Evolutionary conservation across 2,329 filamentous ascomycete genomes (phyloP).

Genomic region (Aspergillus pseudoviridinutans): DNA sequence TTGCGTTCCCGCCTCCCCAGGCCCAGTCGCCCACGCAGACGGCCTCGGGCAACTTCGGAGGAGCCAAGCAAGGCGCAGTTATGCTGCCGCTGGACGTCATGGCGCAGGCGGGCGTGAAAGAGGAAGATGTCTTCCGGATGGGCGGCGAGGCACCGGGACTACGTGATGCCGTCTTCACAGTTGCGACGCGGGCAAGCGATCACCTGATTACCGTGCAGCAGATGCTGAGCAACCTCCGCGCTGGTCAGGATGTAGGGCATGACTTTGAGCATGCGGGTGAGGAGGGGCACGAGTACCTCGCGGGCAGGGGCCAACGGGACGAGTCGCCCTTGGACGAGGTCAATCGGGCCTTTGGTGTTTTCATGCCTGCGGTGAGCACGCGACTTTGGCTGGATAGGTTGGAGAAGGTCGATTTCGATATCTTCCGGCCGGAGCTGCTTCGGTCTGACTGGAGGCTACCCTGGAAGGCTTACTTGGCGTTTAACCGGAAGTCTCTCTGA

Average conservation of each 20-base stretch:
- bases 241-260: conserved; percentile 71
- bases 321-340: conserved; percentile 48
- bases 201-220: conserved; percentile 90
- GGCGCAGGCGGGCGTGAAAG: conserved; percentile 72
- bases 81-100: conserved; percentile 86
- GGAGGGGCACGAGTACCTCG: conserved; percentile 57
- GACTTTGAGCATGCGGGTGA: conserved; percentile 85
- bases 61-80: conserved; percentile 58
- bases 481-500: conserved; percentile 50
- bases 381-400: conserved; percentile 73
- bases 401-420: conserved; percentile 78
- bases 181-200: conserved; percentile 91
- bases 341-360: conserved; percentile 69
- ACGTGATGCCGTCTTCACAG: conserved; percentile 83
- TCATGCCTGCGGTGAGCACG: conserved; percentile 76
- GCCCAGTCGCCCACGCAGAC: conserved; percentile 52
- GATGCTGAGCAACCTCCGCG: conserved; percentile 77
- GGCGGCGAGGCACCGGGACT: conserved; percentile 76
- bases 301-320: background rate
- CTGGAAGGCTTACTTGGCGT: conserved; percentile 68
- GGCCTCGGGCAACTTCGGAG: conserved; percentile 35
- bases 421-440: conserved; percentile 63
- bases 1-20: conserved; percentile 71
- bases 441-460: conserved; percentile 78
- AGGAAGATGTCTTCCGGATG: conserved; percentile 83